Evolutionary conservation across 2,329 filamentous ascomycete species (phyloP), one percentile per base, ranked within the genome.

Genomic region (Lecanicillium sp.): DNA sequence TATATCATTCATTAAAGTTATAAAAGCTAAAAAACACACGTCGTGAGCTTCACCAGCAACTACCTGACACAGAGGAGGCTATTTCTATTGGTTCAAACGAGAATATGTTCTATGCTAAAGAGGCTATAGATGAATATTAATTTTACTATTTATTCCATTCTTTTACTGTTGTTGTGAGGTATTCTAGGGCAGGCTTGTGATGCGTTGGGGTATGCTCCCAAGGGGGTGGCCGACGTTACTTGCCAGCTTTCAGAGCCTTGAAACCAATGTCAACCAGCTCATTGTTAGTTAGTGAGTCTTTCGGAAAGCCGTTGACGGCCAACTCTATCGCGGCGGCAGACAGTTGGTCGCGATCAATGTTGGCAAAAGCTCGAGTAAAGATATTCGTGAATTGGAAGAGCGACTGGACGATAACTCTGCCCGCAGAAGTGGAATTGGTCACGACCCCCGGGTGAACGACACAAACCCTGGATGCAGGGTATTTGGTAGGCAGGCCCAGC

Each of bases 201-300:
- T 35, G 32, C 32, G 32, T 17, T 15, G 32, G 32, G 14, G 32
- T 9, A n/a, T 33, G 30, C 30, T 33, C 30, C 30, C 30, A 15
- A n/a, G n/a, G n/a, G n/a, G n/a, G 30, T 35, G 26, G 26, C 26
- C 12, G 26, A 29, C 26, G 32, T 37, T 37, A 37, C 6, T 23
- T 37, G 35, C 35, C 35, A 37, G 39, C 30, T 17, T 48, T 37
- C 26, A 48, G 19, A 21, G 41, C 41, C 29, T 36, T 44, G 26
- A 17, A 33, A n/a, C 41, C 41, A 36, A 44, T 44, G 3, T n/a
- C 41, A 21, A 44, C 41, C 27, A 44, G 27, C 41, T 44, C 41
- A 15, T 44, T 33, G 30, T 44, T 44, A 12, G 41, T 44, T 17
- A 33, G 20, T 17, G 41, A 44, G 19, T 36, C 21, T 14, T 36